Conservation (phyloP, 495 filamentous ascomycete genomes). For the Cercophora scortea region DNA sequence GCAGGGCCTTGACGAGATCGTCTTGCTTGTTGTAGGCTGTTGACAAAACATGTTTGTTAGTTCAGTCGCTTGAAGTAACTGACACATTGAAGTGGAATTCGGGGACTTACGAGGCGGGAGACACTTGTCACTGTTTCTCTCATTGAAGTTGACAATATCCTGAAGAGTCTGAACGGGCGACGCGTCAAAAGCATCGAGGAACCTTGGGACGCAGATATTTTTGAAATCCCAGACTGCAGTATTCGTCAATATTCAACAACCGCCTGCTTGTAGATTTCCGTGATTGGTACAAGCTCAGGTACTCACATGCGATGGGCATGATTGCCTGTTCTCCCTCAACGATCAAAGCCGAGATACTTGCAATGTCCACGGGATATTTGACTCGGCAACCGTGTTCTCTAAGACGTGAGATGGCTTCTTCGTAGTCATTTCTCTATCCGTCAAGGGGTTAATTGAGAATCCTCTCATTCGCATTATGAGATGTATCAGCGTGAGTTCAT, state of each 20-base stretch:
- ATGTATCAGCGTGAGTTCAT: not conserved
- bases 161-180: slow-evolving; percentile 7
- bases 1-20: slow-evolving; percentile 15
- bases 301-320: slow-evolving; percentile 17
- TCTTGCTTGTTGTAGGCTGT: slow-evolving; percentile 15
- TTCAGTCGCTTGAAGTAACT: not conserved
- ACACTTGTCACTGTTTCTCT: slow-evolving; percentile 13
- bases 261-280: not conserved
- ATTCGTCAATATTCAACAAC: not conserved
- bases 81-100: not conserved
- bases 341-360: not conserved
- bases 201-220: slow-evolving; percentile 12
- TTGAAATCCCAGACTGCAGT: slow-evolving; percentile 16
- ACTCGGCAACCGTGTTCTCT: not conserved
- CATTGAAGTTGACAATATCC: slow-evolving; percentile 23
- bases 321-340: slow-evolving; percentile 12
- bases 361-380: slow-evolving; percentile 4
- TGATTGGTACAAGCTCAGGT: not conserved
- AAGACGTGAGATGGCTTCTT: not conserved
- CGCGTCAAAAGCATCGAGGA: slow-evolving; percentile 13
- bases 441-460: not conserved
- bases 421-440: slow-evolving; percentile 5
- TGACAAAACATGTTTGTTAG: not conserved
- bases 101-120: slow-evolving; percentile 14
- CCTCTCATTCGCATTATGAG: not conserved